Base-by-base conservation (phyloP, 768 basidiomycete species). In the Rhizopogon salebrosus region DNA sequence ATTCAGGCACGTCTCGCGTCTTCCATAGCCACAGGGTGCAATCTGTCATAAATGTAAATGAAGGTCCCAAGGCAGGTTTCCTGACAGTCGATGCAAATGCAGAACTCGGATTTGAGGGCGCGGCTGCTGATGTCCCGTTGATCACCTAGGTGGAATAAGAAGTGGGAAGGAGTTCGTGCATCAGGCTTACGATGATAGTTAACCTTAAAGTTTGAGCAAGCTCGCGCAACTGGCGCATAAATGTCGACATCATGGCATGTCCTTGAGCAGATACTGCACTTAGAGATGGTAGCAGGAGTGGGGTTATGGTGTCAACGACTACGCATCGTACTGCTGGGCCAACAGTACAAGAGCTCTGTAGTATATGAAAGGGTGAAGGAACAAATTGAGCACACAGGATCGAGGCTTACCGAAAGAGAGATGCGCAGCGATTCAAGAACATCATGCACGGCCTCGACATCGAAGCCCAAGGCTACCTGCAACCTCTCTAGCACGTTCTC, bases 41-140 rank as follows among this genome's bases (percentile, higher is more conserved):
- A 60, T 91, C 89, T 2, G 82, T 79, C 64, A 89, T 67, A 64
- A 80, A 87, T 6, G 83, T 72, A 55, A 91, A 92, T 1, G 87
- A 84, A 1, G 88, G 83, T 0, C 89, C 89, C 13, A 92, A 72
- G 1, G 87, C 85, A 4, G 88, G 87, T 60, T 87, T 89, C 52
- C 80, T 73, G 7, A 64, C 69, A 1, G 67, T 70, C 4, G 65
- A 66, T 48, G 69, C 51, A 34, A 73, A 75, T 10, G 57, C 63
- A 0, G 74, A 70, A 39, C 57, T 18, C 8, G 70, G 64, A 51
- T 75, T 70, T 52, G 57, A 53, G 57, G 70, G 64, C 14, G 13
- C 51, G 27, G 66, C 57, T 22, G 62, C 46, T 10, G 80, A 75
- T 0, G 83, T 76, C 53, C 76, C 75, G 55, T 91, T 89, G 40